These are phyloP conservation scores for Macrophomina tecta DNA, from an alignment of 2,329 filamentous ascomycete species.

Conservation along the genomic window DNA sequence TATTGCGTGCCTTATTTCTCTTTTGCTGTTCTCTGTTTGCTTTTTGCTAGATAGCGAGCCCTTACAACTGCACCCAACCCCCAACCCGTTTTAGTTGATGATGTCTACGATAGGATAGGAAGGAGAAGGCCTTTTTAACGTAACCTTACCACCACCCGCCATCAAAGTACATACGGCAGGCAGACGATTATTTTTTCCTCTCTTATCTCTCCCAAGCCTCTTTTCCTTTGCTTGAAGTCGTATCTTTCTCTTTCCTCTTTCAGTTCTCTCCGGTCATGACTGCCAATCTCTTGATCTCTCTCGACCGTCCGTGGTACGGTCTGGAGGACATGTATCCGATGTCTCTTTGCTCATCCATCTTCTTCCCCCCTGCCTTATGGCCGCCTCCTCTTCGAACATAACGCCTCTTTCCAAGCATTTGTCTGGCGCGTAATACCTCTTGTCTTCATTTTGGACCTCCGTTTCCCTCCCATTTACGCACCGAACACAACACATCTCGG, in stretches of 20 bases:
- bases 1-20: slow-evolving; percentile 3
- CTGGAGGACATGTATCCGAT: too few species aligned
- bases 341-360: background rate
- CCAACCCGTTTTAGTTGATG: slow-evolving; percentile 20
- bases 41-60: slow-evolving; percentile 21
- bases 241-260: too few species aligned
- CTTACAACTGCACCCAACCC: background rate
- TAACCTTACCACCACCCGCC: slow-evolving; percentile 11
- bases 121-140: slow-evolving; percentile 19
- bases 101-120: slow-evolving; percentile 26
- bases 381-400: background rate
- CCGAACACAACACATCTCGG: too few species aligned
- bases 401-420: slow-evolving; percentile 1
- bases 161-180: slow-evolving; percentile 15
- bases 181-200: slow-evolving; percentile 10
- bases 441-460: background rate
- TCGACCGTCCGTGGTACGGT: too few species aligned
- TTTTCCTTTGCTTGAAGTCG: background rate
- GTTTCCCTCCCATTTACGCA: background rate
- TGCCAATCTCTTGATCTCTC: too few species aligned
- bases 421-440: slow-evolving; percentile 15
- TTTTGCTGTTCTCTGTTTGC: background rate
- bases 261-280: too few species aligned
- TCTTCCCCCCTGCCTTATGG: background rate
- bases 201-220: background rate